Conservation (phyloP, 2,329 filamentous ascomycete species). For the Penicillium occitanis region DNA sequence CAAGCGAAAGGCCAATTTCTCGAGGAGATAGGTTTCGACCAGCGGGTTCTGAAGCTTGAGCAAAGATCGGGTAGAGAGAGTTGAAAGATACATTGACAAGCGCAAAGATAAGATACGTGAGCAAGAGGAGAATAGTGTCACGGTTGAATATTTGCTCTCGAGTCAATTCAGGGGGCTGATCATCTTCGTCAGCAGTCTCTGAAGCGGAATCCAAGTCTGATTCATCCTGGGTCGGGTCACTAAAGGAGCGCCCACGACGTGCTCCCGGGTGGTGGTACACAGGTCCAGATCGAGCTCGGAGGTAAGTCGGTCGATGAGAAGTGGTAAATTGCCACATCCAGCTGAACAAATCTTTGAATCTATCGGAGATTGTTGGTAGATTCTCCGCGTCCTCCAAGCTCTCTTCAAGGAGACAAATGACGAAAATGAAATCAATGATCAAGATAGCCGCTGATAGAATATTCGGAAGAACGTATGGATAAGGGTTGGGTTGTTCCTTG, state of each 20-base stretch:
- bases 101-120: conserved; percentile 90
- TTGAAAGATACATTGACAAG: conserved; percentile 94
- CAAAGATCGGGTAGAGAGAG: conserved; percentile 91
- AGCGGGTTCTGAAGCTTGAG: conserved; percentile 69
- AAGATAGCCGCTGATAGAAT: conserved; percentile 73
- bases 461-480: conserved; percentile 85
- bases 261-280: conserved; percentile 26
- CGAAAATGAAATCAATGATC: conserved; percentile 67
- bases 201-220: conserved; percentile 48
- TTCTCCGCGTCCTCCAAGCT: conserved; percentile 68
- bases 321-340: conserved; percentile 71
- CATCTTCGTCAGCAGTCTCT: conserved; percentile 38
- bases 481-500: conserved; percentile 54
- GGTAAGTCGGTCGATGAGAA: conserved; percentile 58
- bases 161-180: conserved; percentile 49
- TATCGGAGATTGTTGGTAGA: conserved; percentile 60
- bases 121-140: conserved; percentile 76
- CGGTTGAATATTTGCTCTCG: conserved; percentile 68
- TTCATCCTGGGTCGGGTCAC: conserved; percentile 37
- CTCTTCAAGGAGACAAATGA: conserved; percentile 82
- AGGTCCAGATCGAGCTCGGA: conserved; percentile 40
- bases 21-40: conserved; percentile 73
- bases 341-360: conserved; percentile 61
- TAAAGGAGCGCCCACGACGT: conserved; percentile 12
- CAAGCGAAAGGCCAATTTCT: conserved; percentile 82